Evolutionary conservation across 148 eudicot genomes (phyloP), one percentile per base, ranked within the genome.

Genomic region (Rhododendron simsii): DNA sequence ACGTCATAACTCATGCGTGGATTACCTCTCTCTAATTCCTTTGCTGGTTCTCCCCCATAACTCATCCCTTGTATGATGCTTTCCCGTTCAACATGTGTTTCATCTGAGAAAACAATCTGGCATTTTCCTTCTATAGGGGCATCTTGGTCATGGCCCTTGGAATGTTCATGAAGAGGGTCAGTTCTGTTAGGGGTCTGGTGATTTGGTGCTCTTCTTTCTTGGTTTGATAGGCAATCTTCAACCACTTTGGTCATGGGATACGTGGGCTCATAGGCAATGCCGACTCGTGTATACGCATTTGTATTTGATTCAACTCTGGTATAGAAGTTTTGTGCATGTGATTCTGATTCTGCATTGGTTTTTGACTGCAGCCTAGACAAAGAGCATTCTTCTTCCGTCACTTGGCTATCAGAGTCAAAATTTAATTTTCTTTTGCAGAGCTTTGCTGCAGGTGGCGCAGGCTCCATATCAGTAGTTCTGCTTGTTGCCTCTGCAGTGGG

Each of bases 341-440:
- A 75, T 84, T 90, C 92, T 44, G 74, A 71, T 71, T 71, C 21
- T 13, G 20, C 80, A 44, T 83, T 50, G n/a, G 53, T 78, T 63
- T 84, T 86, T 50, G 86, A 82, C 39, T 84, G 81, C 47, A 88
- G 85, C 73, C 28, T 83, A 57, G 50, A 69, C 37, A 81, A 78
- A 75, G 90, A 88, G 90, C 67, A 90, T 82, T 83, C 88, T 69
- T 89, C 93, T 44, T 79, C 39, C 30, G 41, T 78, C 69, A 79
- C 89, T 80, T 75, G 89, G 85, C 87, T 86, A 59, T 93, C 94
- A 63, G 83, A 89, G 81, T 95, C 92, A 84, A 94, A 95, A 84
- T 94, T 90, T 74, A 97, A 86, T 28, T 92, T 84, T 88, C 88
- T 93, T 87, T 85, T 95, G 90, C 96, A 92, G 65, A 94, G 89